Evolutionary conservation across 164 flowering plant species (phyloP), one percentile per base, ranked within the genome.

Genomic region (Pachysandra terminalis): DNA sequence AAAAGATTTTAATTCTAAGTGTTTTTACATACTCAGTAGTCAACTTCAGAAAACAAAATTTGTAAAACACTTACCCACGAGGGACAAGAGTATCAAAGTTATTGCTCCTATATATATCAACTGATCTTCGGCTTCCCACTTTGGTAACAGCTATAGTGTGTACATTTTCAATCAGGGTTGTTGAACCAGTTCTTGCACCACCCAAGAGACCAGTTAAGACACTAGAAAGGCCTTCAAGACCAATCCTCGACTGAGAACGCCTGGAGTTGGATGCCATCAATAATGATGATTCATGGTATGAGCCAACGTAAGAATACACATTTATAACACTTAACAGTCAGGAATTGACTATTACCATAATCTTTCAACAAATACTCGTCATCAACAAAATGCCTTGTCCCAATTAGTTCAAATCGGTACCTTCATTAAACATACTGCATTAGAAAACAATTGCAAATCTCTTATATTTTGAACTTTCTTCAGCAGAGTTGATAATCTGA

Each of bases 71-170:
- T 77, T 77, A 93, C 99, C 99, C 37, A 93, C 70, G 74, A 95
- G 89, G 35, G 99, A 95, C 66, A 95, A 78, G 56, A 87, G 71
- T 59, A 95, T 84, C 81, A 95, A 73, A 69, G 88, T 59, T 58
- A 88, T 80, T 22, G 98, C 98, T 48, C 99, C 99, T n/a, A n/a
- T n/a, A n/a, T 26, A 95, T 64, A 79, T 90, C 93, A 73, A 95
- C 87, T 64, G 98, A 90, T 81, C 95, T 85, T 57, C 99, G 85
- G 79, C 99, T 95, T 73, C 99, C 99, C 95, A 95, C 86, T 84
- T 92, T 95, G 7, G 99, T 90, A 35, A 95, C 99, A 61, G 99
- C 99, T 75, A 95, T 88, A 5, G 99, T 95, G 76, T 95, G 99
- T 68, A 95, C 97, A 82, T 95, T 95, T 79, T 95, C 99, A 58